Evolutionary conservation across 768 basidiomycete genomes (phyloP).

Genomic region (Auriscalpium orientale): DNA sequence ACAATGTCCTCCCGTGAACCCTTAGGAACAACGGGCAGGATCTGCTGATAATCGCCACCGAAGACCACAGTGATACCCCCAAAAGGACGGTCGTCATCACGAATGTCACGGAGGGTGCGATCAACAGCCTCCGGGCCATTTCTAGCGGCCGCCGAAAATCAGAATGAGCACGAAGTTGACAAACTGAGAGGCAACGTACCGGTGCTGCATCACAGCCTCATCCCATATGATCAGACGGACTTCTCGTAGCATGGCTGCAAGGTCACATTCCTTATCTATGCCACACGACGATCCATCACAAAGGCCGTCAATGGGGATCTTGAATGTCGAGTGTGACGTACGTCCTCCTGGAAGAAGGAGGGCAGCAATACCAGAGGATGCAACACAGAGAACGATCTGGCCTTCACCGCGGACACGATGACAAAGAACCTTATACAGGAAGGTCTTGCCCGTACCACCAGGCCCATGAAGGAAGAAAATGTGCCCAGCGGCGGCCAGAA

Average conservation of each 20-base stretch:
- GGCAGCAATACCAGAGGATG: conserved; percentile 44
- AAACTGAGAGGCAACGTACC: too few species aligned
- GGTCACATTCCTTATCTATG: conserved; percentile 21
- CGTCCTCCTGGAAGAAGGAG: conserved; percentile 35
- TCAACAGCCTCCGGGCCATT: conserved; percentile 34
- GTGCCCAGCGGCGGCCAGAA: conserved; percentile 5
- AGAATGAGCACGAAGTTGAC: too few species aligned
- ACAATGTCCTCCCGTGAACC: conserved; percentile 33
- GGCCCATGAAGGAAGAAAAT: conserved; percentile 37
- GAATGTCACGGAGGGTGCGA: conserved; percentile 27
- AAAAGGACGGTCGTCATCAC: conserved; percentile 25
- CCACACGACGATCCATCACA: conserved; percentile 24
- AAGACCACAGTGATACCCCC: conserved; percentile 38
- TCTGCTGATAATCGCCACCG: conserved; percentile 44
- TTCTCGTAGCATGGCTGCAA: conserved; percentile 25
- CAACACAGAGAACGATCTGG: conserved; percentile 34
- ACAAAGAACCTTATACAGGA: conserved; percentile 29
- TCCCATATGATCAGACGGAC: conserved; percentile 37
- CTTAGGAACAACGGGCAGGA: conserved; percentile 33
- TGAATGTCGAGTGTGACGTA: conserved; percentile 42
- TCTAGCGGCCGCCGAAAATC: too few species aligned
- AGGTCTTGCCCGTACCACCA: conserved; percentile 42
- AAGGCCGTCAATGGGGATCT: conserved; percentile 33
- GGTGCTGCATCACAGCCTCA: conserved; percentile 33
- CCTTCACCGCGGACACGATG: not conserved